These are phyloP conservation scores for Xylaria sp. DNA, from an alignment of 2,329 filamentous ascomycete genomes.

Conservation along the genomic window DNA sequence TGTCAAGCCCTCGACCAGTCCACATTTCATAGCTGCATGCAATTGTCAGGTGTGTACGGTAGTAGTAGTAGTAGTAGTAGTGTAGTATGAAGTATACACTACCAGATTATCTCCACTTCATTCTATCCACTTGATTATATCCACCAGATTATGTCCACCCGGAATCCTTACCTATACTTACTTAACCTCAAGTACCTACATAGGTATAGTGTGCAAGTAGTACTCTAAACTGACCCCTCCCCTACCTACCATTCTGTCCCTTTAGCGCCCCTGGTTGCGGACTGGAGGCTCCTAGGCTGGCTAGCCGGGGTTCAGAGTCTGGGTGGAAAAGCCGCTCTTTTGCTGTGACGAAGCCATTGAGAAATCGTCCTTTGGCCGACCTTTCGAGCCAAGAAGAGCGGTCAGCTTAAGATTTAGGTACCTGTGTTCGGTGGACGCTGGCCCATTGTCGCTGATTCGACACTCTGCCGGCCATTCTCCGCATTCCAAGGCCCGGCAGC, in stretches of 20 bases:
- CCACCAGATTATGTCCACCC: no score
- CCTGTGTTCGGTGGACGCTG: slow-evolving; percentile 29
- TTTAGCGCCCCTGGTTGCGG: slow-evolving; percentile 21
- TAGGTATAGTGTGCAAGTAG: no score
- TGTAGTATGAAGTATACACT: no score
- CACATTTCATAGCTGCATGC: slow-evolving; percentile 25
- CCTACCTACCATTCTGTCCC: slow-evolving; percentile 19
- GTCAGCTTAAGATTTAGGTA: slow-evolving; percentile 45
- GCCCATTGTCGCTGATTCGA: slow-evolving; percentile 37
- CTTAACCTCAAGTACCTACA: no score
- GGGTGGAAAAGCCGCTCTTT: slow-evolving; percentile 33
- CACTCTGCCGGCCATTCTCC: slow-evolving; percentile 32
- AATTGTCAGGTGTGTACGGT: no score
- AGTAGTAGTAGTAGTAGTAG: no score
- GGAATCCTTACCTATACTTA: no score
- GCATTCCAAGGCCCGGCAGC: slow-evolving; percentile 34
- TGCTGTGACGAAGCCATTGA: slow-evolving; percentile 12
- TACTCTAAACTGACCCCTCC: slow-evolving; percentile 31
- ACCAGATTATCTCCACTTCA: no score
- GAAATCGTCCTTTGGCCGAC: slow-evolving; percentile 37
- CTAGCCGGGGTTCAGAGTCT: slow-evolving; percentile 26
- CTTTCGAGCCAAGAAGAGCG: slow-evolving; percentile 42
- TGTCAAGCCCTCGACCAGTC: slow-evolving; percentile 4
- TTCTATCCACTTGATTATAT: no score
- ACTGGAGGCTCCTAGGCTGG: slow-evolving; percentile 25